Base-by-base conservation (phyloP, 2,329 filamentous ascomycete species). In the Botrytis paeoniae region DNA sequence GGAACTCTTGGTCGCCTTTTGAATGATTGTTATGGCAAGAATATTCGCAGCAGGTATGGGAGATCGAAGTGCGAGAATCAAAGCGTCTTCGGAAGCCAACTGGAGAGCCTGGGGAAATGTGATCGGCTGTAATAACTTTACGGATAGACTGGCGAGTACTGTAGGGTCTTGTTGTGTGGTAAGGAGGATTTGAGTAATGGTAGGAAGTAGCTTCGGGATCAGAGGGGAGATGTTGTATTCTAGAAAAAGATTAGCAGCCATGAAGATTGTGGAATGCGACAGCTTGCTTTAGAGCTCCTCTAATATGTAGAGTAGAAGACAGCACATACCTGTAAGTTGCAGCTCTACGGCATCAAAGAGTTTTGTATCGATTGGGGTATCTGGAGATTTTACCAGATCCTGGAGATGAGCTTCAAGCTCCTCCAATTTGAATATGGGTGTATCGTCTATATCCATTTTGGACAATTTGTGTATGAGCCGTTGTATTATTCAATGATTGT, bases 341-440 rank as follows among this genome's bases (percentile, higher is more conserved):
- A 90, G 84, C 77, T 88, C 85, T 62, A 90, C 85, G 77, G 88
- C 82, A 77, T 90, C 89, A 73, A 91, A 86, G 3, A 90, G 82
- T 76, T 85, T 86, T 18, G 81, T 80, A 74, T 86, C 80, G 51
- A 88, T 81, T 0, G 82, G 79, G 1, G 83, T 79, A 0, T 81
- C 81, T 29, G 85, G 82, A 74, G 86, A 83, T 39, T 81, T 78
- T 29, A 84, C 75, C n/a, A 90, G 81, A 41, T 85, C 81, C 69
- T 86, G 83, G 25, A 91, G 82, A 78, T 91, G 89, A 35, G 79
- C 79, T 66, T 86, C 83, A 35, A 91, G 83, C 76, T 88, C 87
- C 35, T 86, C 83, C 29, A 90, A 82, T 14, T 87, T 72, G 29
- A 68, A 72, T 66, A 72, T 72, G 51, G 70, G 70, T 12, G 70